Evolutionary conservation across 1,284 basidiomycete genomes (phyloP).

Genomic region (Rhodotorula sp.): DNA sequence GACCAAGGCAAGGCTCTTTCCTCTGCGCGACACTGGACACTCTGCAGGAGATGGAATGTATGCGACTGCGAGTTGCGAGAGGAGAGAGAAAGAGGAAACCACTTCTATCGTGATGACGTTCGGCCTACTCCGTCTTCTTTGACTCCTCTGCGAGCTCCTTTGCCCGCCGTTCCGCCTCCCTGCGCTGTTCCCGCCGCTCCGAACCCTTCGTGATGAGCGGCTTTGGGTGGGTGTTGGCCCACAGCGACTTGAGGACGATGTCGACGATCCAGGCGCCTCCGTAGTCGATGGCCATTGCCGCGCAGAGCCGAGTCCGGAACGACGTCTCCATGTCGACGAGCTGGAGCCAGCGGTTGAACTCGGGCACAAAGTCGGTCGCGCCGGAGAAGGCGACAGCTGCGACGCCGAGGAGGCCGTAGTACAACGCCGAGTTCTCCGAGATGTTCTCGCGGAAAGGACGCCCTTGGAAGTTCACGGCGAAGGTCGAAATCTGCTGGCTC

Average conservation of each 20-base stretch:
- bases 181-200: constrained; percentile 23
- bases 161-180: constrained; percentile 16
- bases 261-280: constrained; percentile 83
- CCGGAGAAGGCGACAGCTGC: constrained; percentile 84
- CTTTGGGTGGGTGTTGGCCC: constrained; percentile 66
- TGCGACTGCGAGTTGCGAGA: not conserved
- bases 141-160: constrained; percentile 16
- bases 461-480: constrained; percentile 92
- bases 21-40: too few species aligned
- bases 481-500: constrained; percentile 78
- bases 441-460: constrained; percentile 96
- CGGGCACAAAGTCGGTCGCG: constrained; percentile 82
- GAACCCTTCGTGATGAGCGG: constrained; percentile 23
- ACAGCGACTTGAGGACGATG: constrained; percentile 75
- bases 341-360: constrained; percentile 94
- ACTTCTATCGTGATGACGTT: not conserved
- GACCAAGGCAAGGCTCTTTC: too few species aligned
- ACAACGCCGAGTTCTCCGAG: constrained; percentile 85
- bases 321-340: constrained; percentile 84
- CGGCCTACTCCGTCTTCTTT: constrained; percentile 26
- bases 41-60: not conserved
- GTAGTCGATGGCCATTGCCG: constrained; percentile 84
- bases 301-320: constrained; percentile 77
- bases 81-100: constrained; percentile 1
- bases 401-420: constrained; percentile 82